These are phyloP conservation scores for Porodaedalea pini DNA, from an alignment of 1,284 basidiomycete genomes.

Conservation along the genomic window DNA sequence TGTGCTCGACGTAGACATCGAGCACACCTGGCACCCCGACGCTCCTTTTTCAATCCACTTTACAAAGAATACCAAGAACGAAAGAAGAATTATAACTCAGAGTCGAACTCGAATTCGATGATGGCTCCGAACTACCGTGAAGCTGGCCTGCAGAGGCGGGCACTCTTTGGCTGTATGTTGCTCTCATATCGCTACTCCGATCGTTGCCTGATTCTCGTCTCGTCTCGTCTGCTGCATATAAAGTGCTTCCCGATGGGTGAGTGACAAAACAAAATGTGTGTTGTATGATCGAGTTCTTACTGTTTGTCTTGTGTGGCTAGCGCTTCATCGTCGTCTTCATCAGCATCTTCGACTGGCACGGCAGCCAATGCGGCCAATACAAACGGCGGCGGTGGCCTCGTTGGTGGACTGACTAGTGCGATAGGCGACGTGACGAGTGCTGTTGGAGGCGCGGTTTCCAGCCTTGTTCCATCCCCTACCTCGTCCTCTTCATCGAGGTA, in stretches of 20 bases:
- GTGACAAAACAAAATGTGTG: background rate
- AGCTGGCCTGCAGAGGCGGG: slow-evolving; percentile 17
- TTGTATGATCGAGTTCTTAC: background rate
- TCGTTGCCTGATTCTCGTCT: background rate
- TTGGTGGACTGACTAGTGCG: slow-evolving; percentile 13
- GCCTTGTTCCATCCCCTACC: too few relatives aligned
- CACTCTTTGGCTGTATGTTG: slow-evolving; percentile 18
- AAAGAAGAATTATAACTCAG: too few relatives aligned
- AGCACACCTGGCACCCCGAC: too few relatives aligned
- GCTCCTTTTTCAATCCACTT: too few relatives aligned
- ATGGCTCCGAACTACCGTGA: slow-evolving; percentile 7
- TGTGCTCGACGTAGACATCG: too few relatives aligned
- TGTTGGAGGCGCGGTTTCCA: background rate
- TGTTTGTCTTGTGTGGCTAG: background rate
- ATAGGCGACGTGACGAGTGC: slow-evolving; percentile 15
- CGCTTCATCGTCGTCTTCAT: slow-evolving; percentile 2
- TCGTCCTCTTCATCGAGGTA: slow-evolving; percentile 6
- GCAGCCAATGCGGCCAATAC: background rate
- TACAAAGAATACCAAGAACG: too few relatives aligned
- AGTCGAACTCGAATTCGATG: too few relatives aligned
- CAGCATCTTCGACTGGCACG: background rate
- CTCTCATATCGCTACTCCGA: background rate
- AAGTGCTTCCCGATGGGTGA: slow-evolving; percentile 18
- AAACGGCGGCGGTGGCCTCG: slow-evolving; percentile 5
- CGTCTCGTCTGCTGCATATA: background rate